These are phyloP conservation scores for Mortierella sp. DNA, from an alignment of 371 early-diverging fungal genomes.

Conservation along the genomic window DNA sequence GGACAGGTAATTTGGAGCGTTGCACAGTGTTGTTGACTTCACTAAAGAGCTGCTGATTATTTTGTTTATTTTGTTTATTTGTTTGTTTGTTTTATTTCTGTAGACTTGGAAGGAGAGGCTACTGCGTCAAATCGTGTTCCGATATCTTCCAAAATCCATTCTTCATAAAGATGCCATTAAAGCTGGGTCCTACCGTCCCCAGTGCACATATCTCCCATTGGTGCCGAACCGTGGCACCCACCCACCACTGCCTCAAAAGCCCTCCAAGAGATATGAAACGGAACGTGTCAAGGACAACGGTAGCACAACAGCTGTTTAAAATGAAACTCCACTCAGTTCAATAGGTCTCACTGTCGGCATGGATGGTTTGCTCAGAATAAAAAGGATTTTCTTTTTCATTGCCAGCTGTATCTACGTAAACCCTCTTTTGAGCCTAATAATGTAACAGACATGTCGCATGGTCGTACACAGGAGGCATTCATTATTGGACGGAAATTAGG, in stretches of 20 bases:
- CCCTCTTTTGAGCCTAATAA: background rate
- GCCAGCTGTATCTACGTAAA: too few relatives aligned
- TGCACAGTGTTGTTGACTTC: background rate
- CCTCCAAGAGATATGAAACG: conserved; percentile 13
- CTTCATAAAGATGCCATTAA: background rate
- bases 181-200: conserved; percentile 18
- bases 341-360: too few relatives aligned
- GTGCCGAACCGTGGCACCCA: conserved; percentile 10
- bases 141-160: conserved; percentile 17
- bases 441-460: too few relatives aligned
- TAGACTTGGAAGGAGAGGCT: conserved; percentile 23
- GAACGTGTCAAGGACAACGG: background rate
- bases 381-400: background rate
- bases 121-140: conserved; percentile 15
- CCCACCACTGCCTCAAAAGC: conserved; percentile 9
- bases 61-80: background rate
- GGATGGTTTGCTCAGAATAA: background rate
- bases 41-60: background rate
- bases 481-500: too few relatives aligned
- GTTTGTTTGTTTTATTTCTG: background rate
- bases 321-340: background rate
- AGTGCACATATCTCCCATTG: conserved; percentile 17
- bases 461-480: background rate
- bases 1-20: conserved; percentile 12
- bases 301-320: background rate